Conservation (phyloP, 2,329 filamentous ascomycete species). For the Monosporascus cannonballus region DNA sequence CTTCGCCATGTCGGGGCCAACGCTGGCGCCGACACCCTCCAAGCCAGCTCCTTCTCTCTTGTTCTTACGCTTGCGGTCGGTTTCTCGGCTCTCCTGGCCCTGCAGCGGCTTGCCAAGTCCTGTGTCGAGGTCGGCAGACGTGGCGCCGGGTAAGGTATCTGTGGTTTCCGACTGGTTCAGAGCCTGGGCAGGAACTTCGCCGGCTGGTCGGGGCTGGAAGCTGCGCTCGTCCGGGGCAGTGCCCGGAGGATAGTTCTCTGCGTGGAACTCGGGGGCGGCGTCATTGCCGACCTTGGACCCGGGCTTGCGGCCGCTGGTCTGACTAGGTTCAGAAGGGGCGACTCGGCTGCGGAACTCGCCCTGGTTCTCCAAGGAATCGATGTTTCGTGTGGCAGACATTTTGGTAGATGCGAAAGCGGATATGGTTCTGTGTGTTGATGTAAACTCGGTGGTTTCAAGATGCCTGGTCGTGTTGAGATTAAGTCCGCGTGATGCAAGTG, state of each 20-base stretch:
- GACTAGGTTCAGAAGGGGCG: constrained; percentile 45
- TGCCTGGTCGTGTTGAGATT: not conserved
- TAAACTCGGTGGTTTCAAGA: too few species aligned
- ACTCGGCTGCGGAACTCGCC: constrained; percentile 51
- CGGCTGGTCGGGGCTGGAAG: constrained; percentile 32
- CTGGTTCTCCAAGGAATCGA: constrained; percentile 46
- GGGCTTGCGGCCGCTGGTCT: constrained; percentile 52
- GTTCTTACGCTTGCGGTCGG: constrained; percentile 28
- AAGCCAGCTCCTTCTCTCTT: constrained; percentile 34
- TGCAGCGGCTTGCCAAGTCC: constrained; percentile 37
- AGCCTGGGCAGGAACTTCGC: constrained; percentile 31
- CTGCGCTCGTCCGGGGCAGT: constrained; percentile 48
- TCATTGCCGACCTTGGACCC: constrained; percentile 57
- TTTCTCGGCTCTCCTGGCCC: constrained; percentile 36
- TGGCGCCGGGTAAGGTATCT: constrained; percentile 37
- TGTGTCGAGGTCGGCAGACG: constrained; percentile 36
- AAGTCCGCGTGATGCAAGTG: not conserved
- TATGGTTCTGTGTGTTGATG: not conserved
- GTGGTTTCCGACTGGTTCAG: constrained; percentile 23
- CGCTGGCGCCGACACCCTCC: constrained; percentile 31
- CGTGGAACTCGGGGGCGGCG: constrained; percentile 55
- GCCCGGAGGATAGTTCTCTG: constrained; percentile 54
- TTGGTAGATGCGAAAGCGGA: not conserved
- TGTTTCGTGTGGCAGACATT: constrained; percentile 32
- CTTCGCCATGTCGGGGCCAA: constrained; percentile 18